Evolutionary conservation across 768 basidiomycete genomes (phyloP).

Genomic region (Tylopilus felleus): DNA sequence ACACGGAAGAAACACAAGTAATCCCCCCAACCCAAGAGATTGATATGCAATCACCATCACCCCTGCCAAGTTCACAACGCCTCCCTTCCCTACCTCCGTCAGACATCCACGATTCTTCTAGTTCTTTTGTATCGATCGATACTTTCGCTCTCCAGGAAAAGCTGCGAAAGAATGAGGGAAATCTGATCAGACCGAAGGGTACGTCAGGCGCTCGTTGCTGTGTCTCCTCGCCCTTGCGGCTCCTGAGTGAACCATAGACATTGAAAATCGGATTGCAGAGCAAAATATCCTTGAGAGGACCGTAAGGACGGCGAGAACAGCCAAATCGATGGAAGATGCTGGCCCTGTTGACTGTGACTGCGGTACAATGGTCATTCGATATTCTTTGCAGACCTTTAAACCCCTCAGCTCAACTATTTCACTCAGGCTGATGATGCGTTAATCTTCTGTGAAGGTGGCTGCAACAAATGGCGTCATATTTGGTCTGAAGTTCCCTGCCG

Average conservation of each 20-base stretch:
- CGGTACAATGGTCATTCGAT: conserved; percentile 45
- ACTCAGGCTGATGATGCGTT: conserved; percentile 52
- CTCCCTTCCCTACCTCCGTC: conserved; percentile 28
- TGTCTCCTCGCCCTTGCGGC: neutral
- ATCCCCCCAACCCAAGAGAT: conserved; percentile 36
- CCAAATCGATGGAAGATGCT: conserved; percentile 28
- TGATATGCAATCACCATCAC: conserved; percentile 25
- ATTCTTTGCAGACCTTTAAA: neutral
- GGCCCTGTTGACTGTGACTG: conserved; percentile 65
- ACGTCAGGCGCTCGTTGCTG: conserved; percentile 42
- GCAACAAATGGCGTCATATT: conserved; percentile 69
- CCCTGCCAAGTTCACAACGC: conserved; percentile 8
- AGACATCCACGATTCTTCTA: conserved; percentile 16
- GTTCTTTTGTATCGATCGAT: conserved; percentile 29
- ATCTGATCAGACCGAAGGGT: conserved; percentile 34
- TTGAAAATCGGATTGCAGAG: conserved; percentile 30
- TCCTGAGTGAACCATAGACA: conserved; percentile 21
- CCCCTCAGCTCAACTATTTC: neutral
- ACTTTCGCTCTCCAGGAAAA: conserved; percentile 39
- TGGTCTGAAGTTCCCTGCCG: conserved; percentile 47
- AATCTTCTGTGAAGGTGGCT: conserved; percentile 70
- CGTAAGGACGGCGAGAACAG: conserved; percentile 7
- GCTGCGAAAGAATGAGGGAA: conserved; percentile 14
- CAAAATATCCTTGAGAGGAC: neutral
- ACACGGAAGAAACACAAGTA: conserved; percentile 51